Evolutionary conservation across 495 filamentous ascomycete species (phyloP).

Genomic region (Sordaria brevicollis): DNA sequence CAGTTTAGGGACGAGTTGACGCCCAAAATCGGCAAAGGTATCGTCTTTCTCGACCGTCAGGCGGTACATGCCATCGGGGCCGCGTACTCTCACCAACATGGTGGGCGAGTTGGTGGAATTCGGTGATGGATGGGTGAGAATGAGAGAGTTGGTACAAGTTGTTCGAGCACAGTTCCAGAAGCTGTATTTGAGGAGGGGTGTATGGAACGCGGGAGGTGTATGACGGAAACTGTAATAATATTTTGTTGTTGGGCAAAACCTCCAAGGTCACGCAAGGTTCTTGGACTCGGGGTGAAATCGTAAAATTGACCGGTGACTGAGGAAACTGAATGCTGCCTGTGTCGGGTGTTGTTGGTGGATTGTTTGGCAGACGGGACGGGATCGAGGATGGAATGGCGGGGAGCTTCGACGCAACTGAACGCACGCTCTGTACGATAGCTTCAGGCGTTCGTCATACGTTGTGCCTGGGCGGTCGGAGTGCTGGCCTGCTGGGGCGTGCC

Average conservation of each 20-base stretch:
- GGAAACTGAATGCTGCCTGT: not conserved
- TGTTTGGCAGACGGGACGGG: not conserved
- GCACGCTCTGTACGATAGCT: not conserved
- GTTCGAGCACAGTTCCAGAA: not conserved
- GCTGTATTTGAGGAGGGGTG: not conserved
- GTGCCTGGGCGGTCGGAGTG: conserved; percentile 11
- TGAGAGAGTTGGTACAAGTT: too few species aligned
- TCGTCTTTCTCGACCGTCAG: conserved; percentile 50
- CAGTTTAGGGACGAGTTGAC: conserved; percentile 37
- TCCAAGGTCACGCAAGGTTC: not conserved
- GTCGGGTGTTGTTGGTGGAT: not conserved
- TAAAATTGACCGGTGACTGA: not conserved
- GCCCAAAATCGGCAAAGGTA: conserved; percentile 40
- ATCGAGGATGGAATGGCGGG: not conserved
- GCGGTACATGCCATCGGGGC: conserved; percentile 61
- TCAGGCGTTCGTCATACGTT: conserved; percentile 17
- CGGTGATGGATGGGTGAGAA: not conserved
- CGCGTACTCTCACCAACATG: conserved; percentile 62
- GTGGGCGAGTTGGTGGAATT: conserved; percentile 2
- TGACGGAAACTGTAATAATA: not conserved
- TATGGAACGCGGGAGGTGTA: not conserved
- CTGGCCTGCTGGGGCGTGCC: conserved; percentile 3
- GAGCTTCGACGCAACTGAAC: not conserved
- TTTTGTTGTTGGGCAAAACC: not conserved
- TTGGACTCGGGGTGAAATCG: not conserved